Evolutionary conservation across 345 rosid genomes (phyloP), one percentile per base, ranked within the genome.

Genomic region (Populus tremula): DNA sequence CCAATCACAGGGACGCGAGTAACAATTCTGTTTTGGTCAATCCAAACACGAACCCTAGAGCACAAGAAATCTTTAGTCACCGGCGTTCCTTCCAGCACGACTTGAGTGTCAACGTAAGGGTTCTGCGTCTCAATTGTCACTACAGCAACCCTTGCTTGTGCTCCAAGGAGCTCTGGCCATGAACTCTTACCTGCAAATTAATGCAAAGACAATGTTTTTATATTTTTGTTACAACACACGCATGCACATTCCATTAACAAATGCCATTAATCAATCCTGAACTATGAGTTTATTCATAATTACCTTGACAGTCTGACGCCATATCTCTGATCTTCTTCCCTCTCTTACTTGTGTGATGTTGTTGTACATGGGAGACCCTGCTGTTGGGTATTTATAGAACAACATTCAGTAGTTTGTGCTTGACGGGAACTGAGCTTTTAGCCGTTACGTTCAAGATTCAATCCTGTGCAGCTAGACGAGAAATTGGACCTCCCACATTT

Each of bases 81-180:
- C 0, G 43, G 0, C 5, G 74, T 21, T 62, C 75, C 75, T 7
- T 69, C 71, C 70, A 43, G 10, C 36, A 74, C 29, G 12, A 80
- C 66, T 17, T 10, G 7, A 43, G 82, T 74, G 36, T 59, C 8
- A 0, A 80, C 75, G 5, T 41, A 4, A 5, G 66, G 70, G 33
- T 80, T 80, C 66, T 80, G 75, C 54, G 53, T 75, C 82, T 80
- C 78, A 6, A 75, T 69, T 13, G 75, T 80, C 4, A 23, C 78
- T 2, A 11, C 49, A 10, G 79, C 75, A 0, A 27, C 75, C 12
- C 33, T 36, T 39, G 78, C 75, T 2, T 68, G 47, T 18, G 36
- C 47, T 8, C 82, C 75, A 12, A 74, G 2, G 7, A 74, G 65
- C 78, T 79, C 82, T 25, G 82, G 82, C 82, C 82, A 80, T 31